Conservation (phyloP, 1,284 basidiomycete species). For the Fomitopsis betulina region DNA sequence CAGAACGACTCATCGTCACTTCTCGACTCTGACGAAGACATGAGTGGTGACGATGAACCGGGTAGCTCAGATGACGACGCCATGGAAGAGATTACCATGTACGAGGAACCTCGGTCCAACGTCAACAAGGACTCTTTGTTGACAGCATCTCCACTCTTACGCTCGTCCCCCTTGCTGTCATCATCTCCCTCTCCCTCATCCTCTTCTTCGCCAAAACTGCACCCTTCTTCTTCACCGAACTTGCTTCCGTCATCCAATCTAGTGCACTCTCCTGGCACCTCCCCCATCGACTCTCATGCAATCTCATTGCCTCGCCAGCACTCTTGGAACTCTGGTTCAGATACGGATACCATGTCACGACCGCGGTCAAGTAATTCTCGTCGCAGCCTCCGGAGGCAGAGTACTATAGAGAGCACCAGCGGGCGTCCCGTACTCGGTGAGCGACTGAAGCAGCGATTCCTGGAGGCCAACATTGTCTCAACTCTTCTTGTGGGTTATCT, state of each 20-base stretch:
- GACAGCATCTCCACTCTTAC: constrained; percentile 18
- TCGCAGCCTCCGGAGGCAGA: constrained; percentile 45
- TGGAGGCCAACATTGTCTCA: constrained; percentile 68
- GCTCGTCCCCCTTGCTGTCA: constrained; percentile 14
- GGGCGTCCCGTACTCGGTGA: constrained; percentile 60
- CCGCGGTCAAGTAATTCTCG: constrained; percentile 43
- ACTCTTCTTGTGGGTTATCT: constrained; percentile 63
- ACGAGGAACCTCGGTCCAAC: constrained; percentile 41
- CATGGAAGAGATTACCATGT: constrained; percentile 76
- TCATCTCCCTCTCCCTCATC: constrained; percentile 13
- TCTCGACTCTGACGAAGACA: constrained; percentile 73
- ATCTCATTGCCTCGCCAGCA: constrained; percentile 21
- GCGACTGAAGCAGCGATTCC: constrained; percentile 70
- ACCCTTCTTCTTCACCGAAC: background rate
- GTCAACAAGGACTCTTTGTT: constrained; percentile 11
- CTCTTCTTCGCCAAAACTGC: background rate
- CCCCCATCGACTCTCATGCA: constrained; percentile 14
- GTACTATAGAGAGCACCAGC: constrained; percentile 27
- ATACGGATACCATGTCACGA: constrained; percentile 32
- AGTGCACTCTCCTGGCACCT: constrained; percentile 8
- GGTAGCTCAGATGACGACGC: constrained; percentile 69
- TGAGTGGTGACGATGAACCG: constrained; percentile 62
- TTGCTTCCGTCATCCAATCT: constrained; percentile 4
- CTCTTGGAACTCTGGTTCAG: constrained; percentile 24
- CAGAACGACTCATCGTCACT: constrained; percentile 50